Conservation (phyloP, 108 stramenopile genomes). For the Pseudonitzschia multiseries region DNA sequence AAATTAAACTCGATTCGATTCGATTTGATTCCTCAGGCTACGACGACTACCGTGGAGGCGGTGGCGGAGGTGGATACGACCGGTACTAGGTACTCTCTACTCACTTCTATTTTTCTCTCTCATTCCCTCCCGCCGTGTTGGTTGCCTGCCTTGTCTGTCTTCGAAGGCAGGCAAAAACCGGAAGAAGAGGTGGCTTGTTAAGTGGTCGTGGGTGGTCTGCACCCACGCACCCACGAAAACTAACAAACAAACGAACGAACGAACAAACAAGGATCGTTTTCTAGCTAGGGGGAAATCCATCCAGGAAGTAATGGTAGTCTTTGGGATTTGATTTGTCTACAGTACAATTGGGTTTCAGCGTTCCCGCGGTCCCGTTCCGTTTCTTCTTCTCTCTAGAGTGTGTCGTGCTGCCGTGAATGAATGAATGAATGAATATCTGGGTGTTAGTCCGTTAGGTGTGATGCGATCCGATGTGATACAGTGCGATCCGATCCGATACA, state of each 20-base stretch:
- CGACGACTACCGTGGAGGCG: constrained; percentile 28
- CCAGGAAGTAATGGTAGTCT: constrained; percentile 36
- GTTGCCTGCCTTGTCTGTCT: too few species aligned
- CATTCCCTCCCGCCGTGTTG: background rate
- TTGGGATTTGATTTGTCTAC: constrained; percentile 35
- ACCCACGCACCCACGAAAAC: too few species aligned
- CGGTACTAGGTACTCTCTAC: constrained; percentile 38
- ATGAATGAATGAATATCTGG: background rate
- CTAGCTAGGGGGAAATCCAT: background rate
- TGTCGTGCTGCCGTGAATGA: too few species aligned
- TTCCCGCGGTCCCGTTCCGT: constrained; percentile 27
- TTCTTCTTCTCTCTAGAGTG: constrained; percentile 21
- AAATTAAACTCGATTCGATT: too few species aligned
- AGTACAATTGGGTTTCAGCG: constrained; percentile 36
- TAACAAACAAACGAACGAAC: too few species aligned
- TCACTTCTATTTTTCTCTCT: constrained; percentile 15
- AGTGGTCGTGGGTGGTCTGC: background rate
- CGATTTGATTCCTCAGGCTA: background rate
- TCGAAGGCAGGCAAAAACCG: too few species aligned
- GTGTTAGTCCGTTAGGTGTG: background rate
- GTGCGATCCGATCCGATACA: too few species aligned
- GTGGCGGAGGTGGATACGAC: constrained; percentile 41
- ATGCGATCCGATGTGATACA: background rate
- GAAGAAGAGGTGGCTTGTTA: background rate
- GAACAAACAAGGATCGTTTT: constrained; percentile 16